phyloP scores from a whole-genome alignment of 2,329 filamentous ascomycete species.

The Claviceps sp. region DNA sequence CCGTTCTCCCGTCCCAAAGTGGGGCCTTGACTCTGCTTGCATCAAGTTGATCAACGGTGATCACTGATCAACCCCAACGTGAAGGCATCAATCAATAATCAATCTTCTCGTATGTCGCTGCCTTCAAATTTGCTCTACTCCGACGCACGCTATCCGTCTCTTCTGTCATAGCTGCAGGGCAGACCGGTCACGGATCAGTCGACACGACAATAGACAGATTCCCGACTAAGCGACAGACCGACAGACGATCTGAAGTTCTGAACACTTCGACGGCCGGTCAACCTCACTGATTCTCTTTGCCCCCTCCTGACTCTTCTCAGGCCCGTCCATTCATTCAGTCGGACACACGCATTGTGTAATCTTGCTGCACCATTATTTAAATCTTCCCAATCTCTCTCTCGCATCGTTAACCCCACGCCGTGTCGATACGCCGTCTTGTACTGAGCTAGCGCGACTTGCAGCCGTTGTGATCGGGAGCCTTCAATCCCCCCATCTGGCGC shows the following conservation, averaged over 20 bases:
- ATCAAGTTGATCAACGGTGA: not conserved
- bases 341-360: not conserved
- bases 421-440: not conserved
- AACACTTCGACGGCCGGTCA: not conserved
- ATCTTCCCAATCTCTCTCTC: not conserved
- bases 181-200: not conserved
- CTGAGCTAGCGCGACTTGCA: not conserved
- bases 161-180: not conserved
- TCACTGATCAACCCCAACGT: constrained; percentile 1
- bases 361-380: not conserved
- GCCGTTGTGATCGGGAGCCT: not conserved
- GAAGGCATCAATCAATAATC: too few species aligned
- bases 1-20: constrained; percentile 10
- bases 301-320: not conserved
- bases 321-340: not conserved
- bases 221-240: not conserved
- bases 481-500: not conserved
- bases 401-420: not conserved
- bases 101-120: not conserved
- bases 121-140: not conserved
- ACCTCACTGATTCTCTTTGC: constrained; percentile 3
- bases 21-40: constrained; percentile 4
- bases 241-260: not conserved
- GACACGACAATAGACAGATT: not conserved
- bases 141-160: not conserved